Conservation (phyloP, 352 stramenopile genomes). For the Pythium phragmitis region DNA sequence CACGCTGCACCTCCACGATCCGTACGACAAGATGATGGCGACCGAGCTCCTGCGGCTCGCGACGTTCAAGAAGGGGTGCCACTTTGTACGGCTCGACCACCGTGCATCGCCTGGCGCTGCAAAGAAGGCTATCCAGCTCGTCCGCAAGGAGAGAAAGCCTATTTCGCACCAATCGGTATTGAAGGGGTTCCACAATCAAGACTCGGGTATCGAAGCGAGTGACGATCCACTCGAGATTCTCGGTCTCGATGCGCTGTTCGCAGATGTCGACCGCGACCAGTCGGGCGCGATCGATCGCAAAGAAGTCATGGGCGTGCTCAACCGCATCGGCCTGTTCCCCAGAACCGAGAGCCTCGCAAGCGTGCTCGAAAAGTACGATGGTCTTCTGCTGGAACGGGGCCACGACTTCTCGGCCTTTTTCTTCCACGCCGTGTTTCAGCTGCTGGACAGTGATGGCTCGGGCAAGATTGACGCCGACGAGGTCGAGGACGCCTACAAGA, state of each 20-base stretch:
- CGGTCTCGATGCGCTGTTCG: slow-evolving; percentile 63
- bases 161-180: slow-evolving; percentile 1
- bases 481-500: slow-evolving; percentile 69
- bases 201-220: slow-evolving; percentile 12
- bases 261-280: slow-evolving; percentile 59
- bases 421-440: slow-evolving; percentile 71
- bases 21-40: slow-evolving; percentile 80
- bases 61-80: slow-evolving; percentile 68
- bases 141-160: slow-evolving; percentile 44
- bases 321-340: slow-evolving; percentile 66
- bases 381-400: slow-evolving; percentile 43
- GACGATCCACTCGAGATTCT: slow-evolving; percentile 55
- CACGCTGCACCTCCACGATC: slow-evolving; percentile 53
- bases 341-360: slow-evolving; percentile 40
- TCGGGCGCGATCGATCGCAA: slow-evolving; percentile 53
- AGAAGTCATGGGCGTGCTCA: slow-evolving; percentile 63
- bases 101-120: slow-evolving; percentile 22
- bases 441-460: slow-evolving; percentile 71
- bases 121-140: slow-evolving; percentile 44
- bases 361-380: slow-evolving; percentile 51
- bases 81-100: slow-evolving; percentile 66
- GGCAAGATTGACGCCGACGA: slow-evolving; percentile 79
- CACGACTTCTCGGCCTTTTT: slow-evolving; percentile 66
- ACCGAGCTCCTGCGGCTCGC: slow-evolving; percentile 76
- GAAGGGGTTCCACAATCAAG: slow-evolving; percentile 11